Evolutionary conservation across 2,329 filamentous ascomycete genomes (phyloP).

Genomic region (Penicillium sp.): DNA sequence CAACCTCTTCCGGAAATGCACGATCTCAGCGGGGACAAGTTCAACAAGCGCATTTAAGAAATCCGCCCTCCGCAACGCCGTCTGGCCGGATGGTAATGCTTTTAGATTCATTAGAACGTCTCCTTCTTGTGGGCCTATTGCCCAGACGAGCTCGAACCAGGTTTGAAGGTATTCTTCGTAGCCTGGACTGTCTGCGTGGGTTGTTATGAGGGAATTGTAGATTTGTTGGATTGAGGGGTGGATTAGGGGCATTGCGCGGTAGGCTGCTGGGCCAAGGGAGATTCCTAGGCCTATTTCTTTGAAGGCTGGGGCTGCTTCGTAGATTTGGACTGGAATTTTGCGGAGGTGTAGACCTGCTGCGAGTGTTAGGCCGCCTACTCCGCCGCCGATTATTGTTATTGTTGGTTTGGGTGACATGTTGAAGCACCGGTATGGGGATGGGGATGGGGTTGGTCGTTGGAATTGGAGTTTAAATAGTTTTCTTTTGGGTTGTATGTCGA

Average conservation of each 20-base stretch:
- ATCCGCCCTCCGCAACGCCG: slow-evolving; percentile 34
- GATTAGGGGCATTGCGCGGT: slow-evolving; percentile 56
- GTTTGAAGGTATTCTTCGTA: slow-evolving; percentile 31
- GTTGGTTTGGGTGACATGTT: not conserved
- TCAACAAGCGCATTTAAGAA: slow-evolving; percentile 37
- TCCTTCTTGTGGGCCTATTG: slow-evolving; percentile 21
- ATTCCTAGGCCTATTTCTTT: slow-evolving; percentile 61
- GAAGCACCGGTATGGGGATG: slow-evolving; percentile 12
- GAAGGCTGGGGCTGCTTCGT: slow-evolving; percentile 57
- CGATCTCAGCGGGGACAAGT: slow-evolving; percentile 30
- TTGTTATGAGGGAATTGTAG: slow-evolving; percentile 35
- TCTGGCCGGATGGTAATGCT: slow-evolving; percentile 33
- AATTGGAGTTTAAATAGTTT: not conserved
- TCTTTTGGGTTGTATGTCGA: not conserved
- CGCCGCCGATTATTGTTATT: slow-evolving; percentile 60
- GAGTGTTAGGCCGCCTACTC: slow-evolving; percentile 58
- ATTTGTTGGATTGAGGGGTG: slow-evolving; percentile 42
- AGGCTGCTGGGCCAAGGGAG: slow-evolving; percentile 57
- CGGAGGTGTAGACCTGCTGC: slow-evolving; percentile 53
- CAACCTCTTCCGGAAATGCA: slow-evolving; percentile 36
- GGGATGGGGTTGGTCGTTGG: not conserved
- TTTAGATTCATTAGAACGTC: slow-evolving; percentile 33
- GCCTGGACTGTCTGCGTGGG: slow-evolving; percentile 35
- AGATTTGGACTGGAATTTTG: slow-evolving; percentile 52
- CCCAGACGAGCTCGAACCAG: slow-evolving; percentile 38